These are phyloP conservation scores for Infundibulicybe gibba DNA, from an alignment of 768 basidiomycete genomes.

Conservation along the genomic window DNA sequence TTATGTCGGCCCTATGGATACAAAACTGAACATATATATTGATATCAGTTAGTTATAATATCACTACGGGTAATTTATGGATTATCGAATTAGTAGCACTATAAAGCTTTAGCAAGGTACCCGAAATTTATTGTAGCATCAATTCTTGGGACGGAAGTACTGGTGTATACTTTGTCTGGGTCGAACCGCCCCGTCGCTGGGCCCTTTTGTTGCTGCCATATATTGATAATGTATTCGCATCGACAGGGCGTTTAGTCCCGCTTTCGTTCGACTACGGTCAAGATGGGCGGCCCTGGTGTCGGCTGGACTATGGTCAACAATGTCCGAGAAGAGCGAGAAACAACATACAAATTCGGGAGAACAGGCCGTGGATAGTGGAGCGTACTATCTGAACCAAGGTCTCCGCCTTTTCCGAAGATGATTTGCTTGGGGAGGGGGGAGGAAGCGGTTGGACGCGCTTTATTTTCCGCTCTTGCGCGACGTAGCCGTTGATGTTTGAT, in stretches of 20 bases:
- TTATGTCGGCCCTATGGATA: too few species aligned
- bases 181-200: slow-evolving; percentile 9
- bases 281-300: slow-evolving; percentile 75
- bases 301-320: slow-evolving; percentile 29
- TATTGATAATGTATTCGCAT: slow-evolving; percentile 66
- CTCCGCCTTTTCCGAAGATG: slow-evolving; percentile 20
- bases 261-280: slow-evolving; percentile 74
- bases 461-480: slow-evolving; percentile 38
- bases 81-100: too few species aligned
- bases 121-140: neutral
- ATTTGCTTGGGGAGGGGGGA: too few species aligned
- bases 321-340: neutral
- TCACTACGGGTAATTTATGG: too few species aligned
- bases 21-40: too few species aligned
- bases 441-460: neutral
- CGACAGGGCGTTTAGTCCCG: slow-evolving; percentile 58
- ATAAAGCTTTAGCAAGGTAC: neutral
- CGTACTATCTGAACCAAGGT: slow-evolving; percentile 47
- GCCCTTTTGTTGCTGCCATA: slow-evolving; percentile 14
- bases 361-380: slow-evolving; percentile 44
- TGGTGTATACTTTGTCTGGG: slow-evolving; percentile 11
- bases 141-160: slow-evolving; percentile 9
- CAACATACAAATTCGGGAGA: slow-evolving; percentile 58
- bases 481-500: slow-evolving; percentile 55
- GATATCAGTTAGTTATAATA: too few species aligned